Evolutionary conservation across 2,329 filamentous ascomycete genomes (phyloP).

Genomic region (Aspergillus hiratsukae): DNA sequence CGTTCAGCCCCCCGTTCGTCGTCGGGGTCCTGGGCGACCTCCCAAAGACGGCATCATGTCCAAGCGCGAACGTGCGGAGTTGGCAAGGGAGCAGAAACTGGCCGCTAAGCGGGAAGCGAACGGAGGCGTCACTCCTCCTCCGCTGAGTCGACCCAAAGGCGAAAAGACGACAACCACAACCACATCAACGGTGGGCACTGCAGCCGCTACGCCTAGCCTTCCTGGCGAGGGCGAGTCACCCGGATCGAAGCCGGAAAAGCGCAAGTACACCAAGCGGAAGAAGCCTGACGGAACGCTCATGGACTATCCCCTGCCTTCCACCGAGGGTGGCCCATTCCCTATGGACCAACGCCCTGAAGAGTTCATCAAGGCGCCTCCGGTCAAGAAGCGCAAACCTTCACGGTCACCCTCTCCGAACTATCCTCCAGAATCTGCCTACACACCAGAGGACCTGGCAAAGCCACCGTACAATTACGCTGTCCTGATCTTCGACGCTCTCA

Average conservation of each 20-base stretch:
- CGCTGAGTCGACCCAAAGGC: slow-evolving; percentile 21
- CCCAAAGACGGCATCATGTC: slow-evolving; percentile 66
- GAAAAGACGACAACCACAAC: slow-evolving; percentile 21
- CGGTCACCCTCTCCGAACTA: slow-evolving; percentile 60
- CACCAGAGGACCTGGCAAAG: slow-evolving; percentile 59
- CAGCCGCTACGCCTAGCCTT: slow-evolving; percentile 22
- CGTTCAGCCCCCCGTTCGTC: slow-evolving; percentile 36
- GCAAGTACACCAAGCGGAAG: slow-evolving; percentile 48
- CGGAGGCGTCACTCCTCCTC: slow-evolving; percentile 42
- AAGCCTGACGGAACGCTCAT: slow-evolving; percentile 38
- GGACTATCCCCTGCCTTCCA: slow-evolving; percentile 41
- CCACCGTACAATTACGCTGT: slow-evolving; percentile 60
- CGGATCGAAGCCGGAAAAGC: slow-evolving; percentile 41
- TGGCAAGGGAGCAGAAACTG: slow-evolving; percentile 51
- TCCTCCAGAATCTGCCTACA: slow-evolving; percentile 54
- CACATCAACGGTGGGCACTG: background rate
- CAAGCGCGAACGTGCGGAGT: slow-evolving; percentile 55
- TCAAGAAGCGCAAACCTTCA: slow-evolving; percentile 51
- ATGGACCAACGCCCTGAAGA: slow-evolving; percentile 37
- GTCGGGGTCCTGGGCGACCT: slow-evolving; percentile 57
- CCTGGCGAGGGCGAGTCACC: slow-evolving; percentile 32
- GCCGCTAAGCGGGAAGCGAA: slow-evolving; percentile 45
- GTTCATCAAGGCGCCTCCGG: slow-evolving; percentile 40
- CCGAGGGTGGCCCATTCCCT: slow-evolving; percentile 35
- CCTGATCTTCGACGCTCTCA: slow-evolving; percentile 60